A percentile compares a stretch with the other conserved stretches of the same genome.
phyloP scores from a whole-genome alignment of 331 rosid genomes.

The Saraca asoca region DNA sequence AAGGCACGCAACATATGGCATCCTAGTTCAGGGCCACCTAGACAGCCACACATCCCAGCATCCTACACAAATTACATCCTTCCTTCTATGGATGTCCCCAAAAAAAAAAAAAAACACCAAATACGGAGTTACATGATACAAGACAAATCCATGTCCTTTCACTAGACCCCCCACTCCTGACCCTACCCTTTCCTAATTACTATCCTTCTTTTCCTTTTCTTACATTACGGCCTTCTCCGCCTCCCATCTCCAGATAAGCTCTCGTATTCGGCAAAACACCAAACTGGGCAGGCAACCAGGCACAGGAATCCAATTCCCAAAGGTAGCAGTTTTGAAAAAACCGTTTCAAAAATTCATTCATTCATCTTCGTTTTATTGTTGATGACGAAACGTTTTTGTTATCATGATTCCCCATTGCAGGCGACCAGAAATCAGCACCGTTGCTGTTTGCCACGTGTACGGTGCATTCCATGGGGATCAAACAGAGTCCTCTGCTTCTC shows the following conservation, averaged over 20 bases:
- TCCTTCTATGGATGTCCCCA: too few species aligned
- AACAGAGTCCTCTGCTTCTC: constrained; percentile 51
- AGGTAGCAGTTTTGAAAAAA: not conserved
- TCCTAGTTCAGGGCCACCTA: too few species aligned
- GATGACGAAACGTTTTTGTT: not conserved
- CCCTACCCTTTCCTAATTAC: not conserved
- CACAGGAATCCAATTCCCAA: not conserved
- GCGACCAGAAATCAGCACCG: constrained; percentile 64
- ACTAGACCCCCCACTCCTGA: not conserved
- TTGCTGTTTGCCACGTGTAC: constrained; percentile 46
- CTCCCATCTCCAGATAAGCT: too few species aligned
- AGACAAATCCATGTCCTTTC: too few species aligned
- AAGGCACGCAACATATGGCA: too few species aligned
- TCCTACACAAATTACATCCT: constrained; percentile 1
- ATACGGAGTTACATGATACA: too few species aligned
- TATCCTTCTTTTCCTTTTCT: too few species aligned
- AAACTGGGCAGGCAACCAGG: not conserved
- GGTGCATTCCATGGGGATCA: constrained; percentile 54
- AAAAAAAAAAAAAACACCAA: not conserved
- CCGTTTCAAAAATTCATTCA: not conserved
- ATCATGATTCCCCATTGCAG: constrained; percentile 28
- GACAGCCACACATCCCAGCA: not conserved
- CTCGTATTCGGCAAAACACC: not conserved
- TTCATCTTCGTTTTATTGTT: not conserved
- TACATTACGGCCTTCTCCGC: not conserved